These are phyloP conservation scores for Salix caprea DNA, from an alignment of 345 rosid species.

Conservation along the genomic window DNA sequence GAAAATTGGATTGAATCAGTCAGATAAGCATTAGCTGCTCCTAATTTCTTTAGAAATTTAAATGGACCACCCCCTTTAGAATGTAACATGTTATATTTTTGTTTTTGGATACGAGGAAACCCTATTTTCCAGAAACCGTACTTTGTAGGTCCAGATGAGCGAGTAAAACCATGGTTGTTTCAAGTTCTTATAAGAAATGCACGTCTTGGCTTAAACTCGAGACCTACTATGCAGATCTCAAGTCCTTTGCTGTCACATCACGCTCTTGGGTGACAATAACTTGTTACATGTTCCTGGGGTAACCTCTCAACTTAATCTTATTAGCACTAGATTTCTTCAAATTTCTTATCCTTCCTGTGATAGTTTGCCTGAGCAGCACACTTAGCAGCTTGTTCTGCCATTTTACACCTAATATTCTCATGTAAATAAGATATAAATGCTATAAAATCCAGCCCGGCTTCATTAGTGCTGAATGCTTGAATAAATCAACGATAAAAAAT, in stretches of 20 bases:
- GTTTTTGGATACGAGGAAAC: no score
- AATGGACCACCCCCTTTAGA: not conserved
- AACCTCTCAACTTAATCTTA: no score
- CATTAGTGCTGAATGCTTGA: not conserved
- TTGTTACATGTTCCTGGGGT: not conserved
- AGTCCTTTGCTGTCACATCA: no score
- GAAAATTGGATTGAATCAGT: not conserved
- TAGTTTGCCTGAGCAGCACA: no score
- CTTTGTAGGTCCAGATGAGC: no score
- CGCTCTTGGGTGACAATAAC: not conserved
- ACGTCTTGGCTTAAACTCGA: no score
- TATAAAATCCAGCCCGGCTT: not conserved
- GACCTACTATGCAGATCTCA: no score
- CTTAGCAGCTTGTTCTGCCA: not conserved
- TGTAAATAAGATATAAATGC: no score
- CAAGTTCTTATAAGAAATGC: no score
- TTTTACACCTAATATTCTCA: not conserved
- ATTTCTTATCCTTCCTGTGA: not conserved
- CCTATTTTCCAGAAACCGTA: accelerated
- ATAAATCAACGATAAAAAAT: no score
- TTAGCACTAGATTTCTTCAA: no score
- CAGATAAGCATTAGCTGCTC: not conserved
- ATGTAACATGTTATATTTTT: not conserved
- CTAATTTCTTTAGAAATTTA: not conserved
- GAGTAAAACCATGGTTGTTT: no score